Conservation (phyloP, 2,329 filamentous ascomycete species). For the Podosphaera fusca region DNA sequence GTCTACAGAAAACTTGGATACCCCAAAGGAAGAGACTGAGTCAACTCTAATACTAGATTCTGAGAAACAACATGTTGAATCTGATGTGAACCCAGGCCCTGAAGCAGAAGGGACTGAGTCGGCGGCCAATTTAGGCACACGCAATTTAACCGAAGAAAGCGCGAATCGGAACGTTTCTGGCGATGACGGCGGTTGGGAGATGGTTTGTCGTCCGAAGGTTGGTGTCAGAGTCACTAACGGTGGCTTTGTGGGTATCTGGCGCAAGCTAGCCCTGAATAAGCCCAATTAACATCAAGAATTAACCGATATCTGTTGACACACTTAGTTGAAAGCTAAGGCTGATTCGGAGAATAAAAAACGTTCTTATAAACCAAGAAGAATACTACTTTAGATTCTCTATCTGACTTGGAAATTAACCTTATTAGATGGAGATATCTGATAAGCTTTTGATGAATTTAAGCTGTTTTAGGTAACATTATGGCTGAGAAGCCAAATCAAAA, state of each 20-base stretch:
- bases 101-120: neutral
- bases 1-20: neutral
- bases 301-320: too few relatives aligned
- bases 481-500: too few relatives aligned
- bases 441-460: too few relatives aligned
- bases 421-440: too few relatives aligned
- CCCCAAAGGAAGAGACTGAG: neutral
- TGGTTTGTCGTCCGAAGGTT: constrained; percentile 29
- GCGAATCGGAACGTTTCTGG: neutral
- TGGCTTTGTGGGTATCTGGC: constrained; percentile 26
- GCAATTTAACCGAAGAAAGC: neutral
- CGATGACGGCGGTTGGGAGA: constrained; percentile 16
- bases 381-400: too few relatives aligned
- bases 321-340: too few relatives aligned
- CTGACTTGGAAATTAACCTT: too few relatives aligned
- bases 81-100: neutral
- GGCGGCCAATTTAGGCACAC: neutral
- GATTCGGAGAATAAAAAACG: too few relatives aligned
- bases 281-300: too few relatives aligned
- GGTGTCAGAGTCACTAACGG: constrained; percentile 23
- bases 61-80: neutral
- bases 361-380: too few relatives aligned
- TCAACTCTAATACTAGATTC: neutral
- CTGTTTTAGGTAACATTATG: too few relatives aligned
- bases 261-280: neutral